phyloP scores from a whole-genome alignment of 2,329 filamentous ascomycete species.

The Diaporthe ilicicola region DNA sequence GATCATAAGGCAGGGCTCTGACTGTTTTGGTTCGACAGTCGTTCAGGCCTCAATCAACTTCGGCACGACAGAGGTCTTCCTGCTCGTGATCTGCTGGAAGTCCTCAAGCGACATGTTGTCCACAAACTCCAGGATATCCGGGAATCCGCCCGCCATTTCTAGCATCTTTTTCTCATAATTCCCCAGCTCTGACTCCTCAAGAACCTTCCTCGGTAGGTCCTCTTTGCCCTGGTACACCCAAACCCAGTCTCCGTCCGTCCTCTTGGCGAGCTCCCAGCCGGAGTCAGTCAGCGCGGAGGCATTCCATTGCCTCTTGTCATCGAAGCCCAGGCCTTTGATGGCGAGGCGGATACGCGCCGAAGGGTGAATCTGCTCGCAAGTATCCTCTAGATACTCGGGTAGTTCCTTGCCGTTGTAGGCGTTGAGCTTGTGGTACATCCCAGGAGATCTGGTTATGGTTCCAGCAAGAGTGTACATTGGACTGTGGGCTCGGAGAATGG shows the following conservation, averaged over 20 bases:
- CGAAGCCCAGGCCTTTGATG: slow-evolving; percentile 57
- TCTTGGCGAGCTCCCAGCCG: slow-evolving; percentile 52
- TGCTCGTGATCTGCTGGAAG: slow-evolving; percentile 19
- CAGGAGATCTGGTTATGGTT: slow-evolving; percentile 54
- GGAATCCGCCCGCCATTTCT: slow-evolving; percentile 51
- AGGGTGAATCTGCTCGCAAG: slow-evolving; percentile 64
- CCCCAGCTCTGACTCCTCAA: slow-evolving; percentile 63
- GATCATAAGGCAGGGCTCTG: no score
- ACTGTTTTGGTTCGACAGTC: background rate
- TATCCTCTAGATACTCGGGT: slow-evolving; percentile 55
- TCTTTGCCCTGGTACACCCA: slow-evolving; percentile 62
- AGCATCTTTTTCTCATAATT: slow-evolving; percentile 61
- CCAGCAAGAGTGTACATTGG: slow-evolving; percentile 55
- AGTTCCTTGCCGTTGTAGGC: slow-evolving; percentile 47
- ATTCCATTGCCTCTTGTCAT: slow-evolving; percentile 57
- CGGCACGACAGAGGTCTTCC: slow-evolving; percentile 6
- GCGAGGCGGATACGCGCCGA: slow-evolving; percentile 63
- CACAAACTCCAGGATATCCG: slow-evolving; percentile 54
- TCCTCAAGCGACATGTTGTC: slow-evolving; percentile 38
- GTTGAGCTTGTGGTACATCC: slow-evolving; percentile 56
- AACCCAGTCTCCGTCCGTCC: slow-evolving; percentile 53
- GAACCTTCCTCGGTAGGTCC: slow-evolving; percentile 49
- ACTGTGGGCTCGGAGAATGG: slow-evolving; percentile 50
- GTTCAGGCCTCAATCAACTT: background rate
- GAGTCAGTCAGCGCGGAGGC: slow-evolving; percentile 52